These are phyloP conservation scores for Agaricus subrufescens DNA, from an alignment of 768 basidiomycete species.

Conservation along the genomic window DNA sequence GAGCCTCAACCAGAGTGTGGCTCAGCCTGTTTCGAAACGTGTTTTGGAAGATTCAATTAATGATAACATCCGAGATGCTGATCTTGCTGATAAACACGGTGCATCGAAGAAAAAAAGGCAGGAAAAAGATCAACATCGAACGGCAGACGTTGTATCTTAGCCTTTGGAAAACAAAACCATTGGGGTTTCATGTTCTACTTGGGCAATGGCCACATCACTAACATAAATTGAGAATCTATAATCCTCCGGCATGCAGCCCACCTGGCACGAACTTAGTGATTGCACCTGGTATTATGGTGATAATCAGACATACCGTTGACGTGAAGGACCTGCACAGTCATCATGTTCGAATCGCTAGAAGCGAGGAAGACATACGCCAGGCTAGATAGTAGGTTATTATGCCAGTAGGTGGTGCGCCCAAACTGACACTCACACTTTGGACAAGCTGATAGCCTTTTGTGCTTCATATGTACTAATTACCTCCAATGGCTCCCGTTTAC, in stretches of 20 bases:
- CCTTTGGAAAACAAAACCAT: too few relatives aligned
- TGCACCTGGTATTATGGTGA: not conserved
- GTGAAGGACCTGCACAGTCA: slow-evolving; percentile 34
- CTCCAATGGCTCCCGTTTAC: too few relatives aligned
- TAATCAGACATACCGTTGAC: slow-evolving; percentile 24
- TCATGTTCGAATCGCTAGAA: slow-evolving; percentile 31
- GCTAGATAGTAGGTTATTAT: too few relatives aligned
- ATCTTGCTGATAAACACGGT: slow-evolving; percentile 1
- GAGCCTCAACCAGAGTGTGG: too few relatives aligned
- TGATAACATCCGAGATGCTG: not conserved
- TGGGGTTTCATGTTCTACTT: too few relatives aligned
- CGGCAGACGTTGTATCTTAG: too few relatives aligned
- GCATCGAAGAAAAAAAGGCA: not conserved
- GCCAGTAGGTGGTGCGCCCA: too few relatives aligned
- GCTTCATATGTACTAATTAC: too few relatives aligned
- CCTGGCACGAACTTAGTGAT: slow-evolving; percentile 8
- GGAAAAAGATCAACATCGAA: not conserved
- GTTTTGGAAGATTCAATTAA: not conserved
- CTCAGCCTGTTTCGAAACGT: not conserved
- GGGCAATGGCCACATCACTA: too few relatives aligned
- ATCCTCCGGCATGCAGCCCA: slow-evolving; percentile 19
- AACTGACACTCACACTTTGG: too few relatives aligned
- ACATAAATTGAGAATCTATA: slow-evolving; percentile 1
- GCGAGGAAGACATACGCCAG: slow-evolving; percentile 56
- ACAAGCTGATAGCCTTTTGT: too few relatives aligned